Percentiles rank a stretch among this genome's conserved stretches.
These are phyloP conservation scores for Fomitopsis palustris DNA, from an alignment of 1,284 basidiomycete species.

Conservation along the genomic window DNA sequence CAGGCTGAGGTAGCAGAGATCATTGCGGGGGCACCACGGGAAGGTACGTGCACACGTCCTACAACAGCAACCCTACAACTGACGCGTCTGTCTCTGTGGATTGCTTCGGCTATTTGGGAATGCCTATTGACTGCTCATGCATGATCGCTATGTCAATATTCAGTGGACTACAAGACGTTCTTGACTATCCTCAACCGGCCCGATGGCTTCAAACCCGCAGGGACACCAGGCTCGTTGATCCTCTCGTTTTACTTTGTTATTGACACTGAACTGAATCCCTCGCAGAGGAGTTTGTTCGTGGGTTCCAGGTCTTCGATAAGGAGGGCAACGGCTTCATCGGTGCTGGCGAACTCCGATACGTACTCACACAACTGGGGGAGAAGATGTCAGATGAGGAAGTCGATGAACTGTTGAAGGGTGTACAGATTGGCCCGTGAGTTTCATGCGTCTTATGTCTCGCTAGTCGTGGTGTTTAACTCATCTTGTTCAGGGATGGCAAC, in stretches of 20 bases:
- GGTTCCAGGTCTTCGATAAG: slow-evolving; percentile 98
- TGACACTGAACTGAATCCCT: neutral
- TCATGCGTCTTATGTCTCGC: neutral
- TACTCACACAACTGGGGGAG: slow-evolving; percentile 94
- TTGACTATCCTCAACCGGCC: slow-evolving; percentile 90
- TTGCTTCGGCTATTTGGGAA: no score
- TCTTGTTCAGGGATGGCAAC: slow-evolving; percentile 79
- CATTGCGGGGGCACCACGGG: slow-evolving; percentile 67
- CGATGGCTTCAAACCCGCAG: slow-evolving; percentile 95
- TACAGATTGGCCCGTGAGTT: slow-evolving; percentile 81
- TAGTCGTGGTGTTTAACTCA: slow-evolving; percentile 2
- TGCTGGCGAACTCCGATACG: slow-evolving; percentile 88
- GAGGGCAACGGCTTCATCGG: slow-evolving; percentile 82
- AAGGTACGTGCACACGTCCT: slow-evolving; percentile 48
- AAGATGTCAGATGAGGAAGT: slow-evolving; percentile 98
- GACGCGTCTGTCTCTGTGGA: neutral
- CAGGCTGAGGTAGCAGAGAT: slow-evolving; percentile 93
- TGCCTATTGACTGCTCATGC: neutral
- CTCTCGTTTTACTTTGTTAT: neutral
- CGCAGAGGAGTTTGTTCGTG: slow-evolving; percentile 96
- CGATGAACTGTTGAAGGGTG: slow-evolving; percentile 95
- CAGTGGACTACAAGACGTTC: slow-evolving; percentile 91
- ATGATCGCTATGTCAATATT: neutral
- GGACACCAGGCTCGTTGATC: slow-evolving; percentile 73
- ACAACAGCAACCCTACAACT: neutral